phyloP scores from a whole-genome alignment of 2,329 filamentous ascomycete species.

The Stemphylium lycopersici region DNA sequence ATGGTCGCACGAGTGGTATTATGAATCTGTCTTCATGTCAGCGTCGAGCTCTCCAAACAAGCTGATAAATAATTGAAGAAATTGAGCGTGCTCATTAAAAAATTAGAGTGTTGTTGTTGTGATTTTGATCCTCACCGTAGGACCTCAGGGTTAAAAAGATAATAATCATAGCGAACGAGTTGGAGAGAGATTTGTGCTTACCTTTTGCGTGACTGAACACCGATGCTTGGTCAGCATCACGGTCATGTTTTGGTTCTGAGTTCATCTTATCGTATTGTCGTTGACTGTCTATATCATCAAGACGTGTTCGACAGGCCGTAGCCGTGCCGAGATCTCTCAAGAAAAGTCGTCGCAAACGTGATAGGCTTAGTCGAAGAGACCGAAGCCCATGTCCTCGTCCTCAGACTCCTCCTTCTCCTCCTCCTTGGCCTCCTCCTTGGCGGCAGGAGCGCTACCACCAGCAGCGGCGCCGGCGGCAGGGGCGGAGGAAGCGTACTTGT shows the following conservation, averaged over 20 bases:
- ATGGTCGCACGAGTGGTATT: neutral
- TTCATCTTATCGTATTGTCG: constrained; percentile 47
- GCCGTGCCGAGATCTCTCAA: constrained; percentile 28
- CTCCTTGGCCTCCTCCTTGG: constrained; percentile 57
- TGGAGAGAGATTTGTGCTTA: constrained; percentile 40
- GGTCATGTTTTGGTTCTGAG: constrained; percentile 10
- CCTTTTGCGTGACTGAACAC: constrained; percentile 23
- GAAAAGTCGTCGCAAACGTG: constrained; percentile 24
- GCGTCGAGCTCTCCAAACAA: constrained; percentile 11
- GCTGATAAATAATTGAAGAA: constrained; percentile 6
- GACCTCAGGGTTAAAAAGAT: constrained; percentile 69
- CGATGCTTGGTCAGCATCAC: constrained; percentile 37
- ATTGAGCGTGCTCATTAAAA: constrained; percentile 63
- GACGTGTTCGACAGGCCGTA: constrained; percentile 27
- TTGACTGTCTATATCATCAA: constrained; percentile 42
- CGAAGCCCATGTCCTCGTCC: constrained; percentile 62
- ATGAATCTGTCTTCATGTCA: constrained; percentile 31
- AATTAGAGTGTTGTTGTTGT: constrained; percentile 73
- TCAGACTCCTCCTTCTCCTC: constrained; percentile 64
- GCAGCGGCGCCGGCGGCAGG: constrained; percentile 66
- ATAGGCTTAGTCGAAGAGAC: constrained; percentile 59
- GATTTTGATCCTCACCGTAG: constrained; percentile 63
- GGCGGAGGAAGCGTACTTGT: constrained; percentile 86
- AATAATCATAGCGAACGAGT: constrained; percentile 61
- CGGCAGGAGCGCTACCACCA: constrained; percentile 56